phyloP scores from a whole-genome alignment of 2,329 filamentous ascomycete species.

The Byssochlamys sp. region DNA sequence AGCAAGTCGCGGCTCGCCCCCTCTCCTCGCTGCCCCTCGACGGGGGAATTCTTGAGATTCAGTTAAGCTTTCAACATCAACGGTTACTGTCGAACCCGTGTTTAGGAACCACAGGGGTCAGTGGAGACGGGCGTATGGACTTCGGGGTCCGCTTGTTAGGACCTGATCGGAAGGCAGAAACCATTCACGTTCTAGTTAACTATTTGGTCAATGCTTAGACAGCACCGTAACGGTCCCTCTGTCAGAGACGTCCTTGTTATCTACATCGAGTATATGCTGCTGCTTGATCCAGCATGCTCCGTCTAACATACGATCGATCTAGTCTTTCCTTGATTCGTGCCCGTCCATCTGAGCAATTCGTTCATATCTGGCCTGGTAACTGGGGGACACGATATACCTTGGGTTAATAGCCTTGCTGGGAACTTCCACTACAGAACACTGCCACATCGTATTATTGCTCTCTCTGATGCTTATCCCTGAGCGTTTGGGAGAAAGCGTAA shows the following conservation, averaged over 20 bases:
- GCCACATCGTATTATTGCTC: not conserved
- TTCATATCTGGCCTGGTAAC: not conserved
- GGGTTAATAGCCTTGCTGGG: not conserved
- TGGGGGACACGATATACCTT: not conserved
- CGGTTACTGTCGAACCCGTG: not conserved
- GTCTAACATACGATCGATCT: not conserved
- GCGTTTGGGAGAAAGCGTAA: not conserved
- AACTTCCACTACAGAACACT: not conserved
- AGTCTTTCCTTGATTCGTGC: not conserved
- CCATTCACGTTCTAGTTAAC: not conserved
- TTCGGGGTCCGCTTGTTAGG: not conserved
- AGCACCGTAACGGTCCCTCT: not conserved
- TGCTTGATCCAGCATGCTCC: not conserved
- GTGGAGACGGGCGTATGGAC: not conserved
- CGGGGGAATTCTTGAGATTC: not conserved
- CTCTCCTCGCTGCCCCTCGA: not conserved
- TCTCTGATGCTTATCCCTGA: not conserved
- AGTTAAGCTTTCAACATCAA: not conserved
- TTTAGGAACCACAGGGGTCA: not conserved
- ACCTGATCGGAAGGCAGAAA: not conserved
- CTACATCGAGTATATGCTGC: not conserved
- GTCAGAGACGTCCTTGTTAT: not conserved
- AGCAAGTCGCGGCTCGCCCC: too few species aligned
- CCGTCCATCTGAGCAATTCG: not conserved
- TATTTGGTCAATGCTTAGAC: not conserved